phyloP scores from a whole-genome alignment of 1,284 basidiomycete genomes.

The Trichosporon coremiiforme region DNA sequence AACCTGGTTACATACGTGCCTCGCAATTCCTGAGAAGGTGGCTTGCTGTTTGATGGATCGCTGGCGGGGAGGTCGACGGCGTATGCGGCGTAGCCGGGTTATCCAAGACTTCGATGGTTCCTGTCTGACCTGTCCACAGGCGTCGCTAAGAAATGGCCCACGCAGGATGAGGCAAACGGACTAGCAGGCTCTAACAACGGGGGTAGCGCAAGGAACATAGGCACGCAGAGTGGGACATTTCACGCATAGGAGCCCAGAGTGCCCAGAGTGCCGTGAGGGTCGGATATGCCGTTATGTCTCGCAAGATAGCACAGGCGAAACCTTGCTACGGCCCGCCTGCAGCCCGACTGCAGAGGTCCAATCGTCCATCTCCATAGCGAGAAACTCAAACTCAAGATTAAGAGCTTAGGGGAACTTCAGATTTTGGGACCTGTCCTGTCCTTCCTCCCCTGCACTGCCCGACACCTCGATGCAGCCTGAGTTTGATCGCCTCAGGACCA shows the following conservation, averaged over 20 bases:
- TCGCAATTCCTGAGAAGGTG: conserved; percentile 4
- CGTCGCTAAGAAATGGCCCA: neutral
- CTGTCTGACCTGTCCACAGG: neutral
- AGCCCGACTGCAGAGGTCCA: neutral
- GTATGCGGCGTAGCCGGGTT: neutral
- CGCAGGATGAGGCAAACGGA: neutral
- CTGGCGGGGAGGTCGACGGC: neutral
- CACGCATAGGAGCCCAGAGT: neutral
- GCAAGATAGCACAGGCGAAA: conserved; percentile 4
- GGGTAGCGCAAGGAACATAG: neutral
- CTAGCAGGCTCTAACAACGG: conserved; percentile 10
- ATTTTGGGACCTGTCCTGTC: conserved; percentile 2
- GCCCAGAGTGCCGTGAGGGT: conserved; percentile 5
- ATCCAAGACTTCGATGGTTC: conserved; percentile 10
- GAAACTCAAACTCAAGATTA: conserved; percentile 3
- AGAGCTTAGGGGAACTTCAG: conserved; percentile 8
- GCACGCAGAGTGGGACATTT: conserved; percentile 13
- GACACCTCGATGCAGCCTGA: neutral
- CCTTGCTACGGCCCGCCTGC: conserved; percentile 12
- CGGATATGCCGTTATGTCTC: conserved; percentile 8
- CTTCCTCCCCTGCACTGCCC: neutral
- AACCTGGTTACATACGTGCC: conserved; percentile 1
- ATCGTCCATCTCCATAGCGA: neutral
- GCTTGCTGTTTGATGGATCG: neutral
- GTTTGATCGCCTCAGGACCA: conserved; percentile 12